Conservation (phyloP, 768 basidiomycete species). For the Tricholoma flavovirens region DNA sequence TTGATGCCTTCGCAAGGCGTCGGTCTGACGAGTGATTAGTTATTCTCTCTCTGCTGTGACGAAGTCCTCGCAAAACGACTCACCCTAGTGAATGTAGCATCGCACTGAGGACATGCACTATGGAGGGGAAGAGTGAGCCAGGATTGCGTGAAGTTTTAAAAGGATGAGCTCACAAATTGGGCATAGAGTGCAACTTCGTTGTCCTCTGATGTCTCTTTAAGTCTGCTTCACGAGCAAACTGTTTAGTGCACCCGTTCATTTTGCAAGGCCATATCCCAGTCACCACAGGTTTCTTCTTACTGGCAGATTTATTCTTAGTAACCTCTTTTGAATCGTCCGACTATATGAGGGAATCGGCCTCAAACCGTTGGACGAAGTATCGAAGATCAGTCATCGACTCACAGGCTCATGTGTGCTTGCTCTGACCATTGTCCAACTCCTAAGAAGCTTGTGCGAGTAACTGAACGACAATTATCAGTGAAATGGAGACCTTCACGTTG, state of each 20-base stretch:
- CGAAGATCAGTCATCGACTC: constrained; percentile 13
- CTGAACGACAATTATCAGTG: background rate
- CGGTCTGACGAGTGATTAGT: constrained; percentile 46
- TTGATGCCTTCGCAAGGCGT: constrained; percentile 74
- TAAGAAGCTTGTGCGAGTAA: constrained; percentile 1
- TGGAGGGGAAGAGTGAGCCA: constrained; percentile 7
- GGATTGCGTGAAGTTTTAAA: constrained; percentile 3
- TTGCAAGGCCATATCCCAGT: constrained; percentile 72
- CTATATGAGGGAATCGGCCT: constrained; percentile 13
- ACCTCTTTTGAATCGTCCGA: constrained; percentile 24
- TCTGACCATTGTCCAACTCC: constrained; percentile 17
- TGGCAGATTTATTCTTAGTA: constrained; percentile 16
- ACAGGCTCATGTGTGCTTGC: constrained; percentile 20
- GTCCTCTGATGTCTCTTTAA: constrained; percentile 78
- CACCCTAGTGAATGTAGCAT: constrained; percentile 75
- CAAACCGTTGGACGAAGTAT: constrained; percentile 10
- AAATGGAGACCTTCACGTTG: constrained; percentile 4
- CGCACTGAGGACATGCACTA: constrained; percentile 75
- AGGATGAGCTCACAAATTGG: constrained; percentile 52
- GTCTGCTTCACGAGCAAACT: constrained; percentile 79
- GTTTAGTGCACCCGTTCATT: constrained; percentile 76
- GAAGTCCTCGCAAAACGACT: constrained; percentile 22
- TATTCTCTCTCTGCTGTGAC: constrained; percentile 2
- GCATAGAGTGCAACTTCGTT: constrained; percentile 69
- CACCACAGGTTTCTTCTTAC: constrained; percentile 43